Conservation (phyloP, 1,284 basidiomycete genomes). For the Naganishia sp. region DNA sequence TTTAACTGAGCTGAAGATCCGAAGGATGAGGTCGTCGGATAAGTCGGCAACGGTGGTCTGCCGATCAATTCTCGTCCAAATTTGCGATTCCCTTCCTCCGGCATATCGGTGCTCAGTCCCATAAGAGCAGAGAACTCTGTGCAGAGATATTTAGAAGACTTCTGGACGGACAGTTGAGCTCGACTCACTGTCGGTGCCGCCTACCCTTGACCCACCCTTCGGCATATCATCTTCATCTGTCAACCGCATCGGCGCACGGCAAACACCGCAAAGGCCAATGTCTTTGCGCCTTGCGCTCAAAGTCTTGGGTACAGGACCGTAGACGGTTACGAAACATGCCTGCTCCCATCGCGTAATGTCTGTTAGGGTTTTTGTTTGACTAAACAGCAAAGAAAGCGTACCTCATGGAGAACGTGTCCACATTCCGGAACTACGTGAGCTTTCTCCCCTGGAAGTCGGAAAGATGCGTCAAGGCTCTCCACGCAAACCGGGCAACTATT, state of each 20-base stretch:
- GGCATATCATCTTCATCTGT: conserved; percentile 60
- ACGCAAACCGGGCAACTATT: conserved; percentile 54
- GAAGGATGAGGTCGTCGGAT: background rate
- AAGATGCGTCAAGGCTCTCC: conserved; percentile 50
- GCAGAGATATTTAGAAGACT: background rate
- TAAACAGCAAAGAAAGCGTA: conserved; percentile 52
- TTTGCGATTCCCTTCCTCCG: background rate
- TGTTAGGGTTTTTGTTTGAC: conserved; percentile 17
- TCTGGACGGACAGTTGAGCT: background rate
- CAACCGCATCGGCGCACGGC: conserved; percentile 90
- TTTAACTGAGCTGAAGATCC: background rate
- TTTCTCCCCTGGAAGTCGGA: conserved; percentile 80
- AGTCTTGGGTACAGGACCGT: conserved; percentile 76
- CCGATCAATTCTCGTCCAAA: background rate
- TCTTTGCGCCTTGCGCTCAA: conserved; percentile 67
- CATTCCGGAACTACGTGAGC: conserved; percentile 95
- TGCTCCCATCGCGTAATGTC: conserved; percentile 44
- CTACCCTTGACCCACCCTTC: conserved; percentile 68
- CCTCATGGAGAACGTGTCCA: conserved; percentile 94
- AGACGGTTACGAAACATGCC: conserved; percentile 94
- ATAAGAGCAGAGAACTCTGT: conserved; percentile 82
- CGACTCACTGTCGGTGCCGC: conserved; percentile 68
- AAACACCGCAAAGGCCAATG: conserved; percentile 93
- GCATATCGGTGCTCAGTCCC: conserved; percentile 68
- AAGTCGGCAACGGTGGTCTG: background rate